Evolutionary conservation across 2,329 filamentous ascomycete genomes (phyloP).

Genomic region (Gnomoniopsis sp.): DNA sequence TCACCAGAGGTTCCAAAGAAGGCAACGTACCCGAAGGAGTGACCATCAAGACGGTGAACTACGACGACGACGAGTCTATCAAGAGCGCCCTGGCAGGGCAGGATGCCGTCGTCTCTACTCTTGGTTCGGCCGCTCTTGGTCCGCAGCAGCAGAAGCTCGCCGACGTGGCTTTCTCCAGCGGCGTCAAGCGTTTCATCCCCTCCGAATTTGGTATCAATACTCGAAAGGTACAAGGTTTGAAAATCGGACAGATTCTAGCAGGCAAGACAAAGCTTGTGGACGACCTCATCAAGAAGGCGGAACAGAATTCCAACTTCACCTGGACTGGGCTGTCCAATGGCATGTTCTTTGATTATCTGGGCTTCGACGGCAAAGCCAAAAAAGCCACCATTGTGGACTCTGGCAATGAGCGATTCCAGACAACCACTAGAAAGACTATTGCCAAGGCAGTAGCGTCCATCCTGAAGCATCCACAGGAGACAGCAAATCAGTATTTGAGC

Average conservation of each 20-base stretch:
- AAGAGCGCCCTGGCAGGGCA: slow-evolving; percentile 45
- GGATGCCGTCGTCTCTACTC: slow-evolving; percentile 52
- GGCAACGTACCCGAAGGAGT: slow-evolving; percentile 33
- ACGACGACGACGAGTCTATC: slow-evolving; percentile 39
- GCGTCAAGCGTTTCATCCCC: slow-evolving; percentile 56
- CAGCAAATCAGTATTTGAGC: slow-evolving; percentile 55
- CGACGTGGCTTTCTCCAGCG: slow-evolving; percentile 52
- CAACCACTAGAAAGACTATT: slow-evolving; percentile 49
- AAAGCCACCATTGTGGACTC: slow-evolving; percentile 54
- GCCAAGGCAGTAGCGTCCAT: slow-evolving; percentile 49
- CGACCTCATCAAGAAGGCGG: slow-evolving; percentile 47
- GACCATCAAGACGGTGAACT: slow-evolving; percentile 44
- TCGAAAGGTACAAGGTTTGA: slow-evolving; percentile 22
- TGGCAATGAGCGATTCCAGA: slow-evolving; percentile 48
- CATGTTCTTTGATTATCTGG: slow-evolving; percentile 60
- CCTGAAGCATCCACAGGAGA: slow-evolving; percentile 45
- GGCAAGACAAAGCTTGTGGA: slow-evolving; percentile 36
- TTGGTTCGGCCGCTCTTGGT: slow-evolving; percentile 39
- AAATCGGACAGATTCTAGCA: slow-evolving; percentile 26
- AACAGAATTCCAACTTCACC: slow-evolving; percentile 42
- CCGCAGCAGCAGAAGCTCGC: slow-evolving; percentile 45
- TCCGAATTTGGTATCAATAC: slow-evolving; percentile 46
- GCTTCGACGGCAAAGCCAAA: slow-evolving; percentile 45
- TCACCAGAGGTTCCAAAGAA: slow-evolving; percentile 44
- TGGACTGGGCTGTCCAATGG: slow-evolving; percentile 60